A percentile compares a stretch with the other conserved stretches of the same genome.
These are phyloP conservation scores for Nepenthes gracilis DNA, from an alignment of 148 eudicot genomes.

Conservation along the genomic window DNA sequence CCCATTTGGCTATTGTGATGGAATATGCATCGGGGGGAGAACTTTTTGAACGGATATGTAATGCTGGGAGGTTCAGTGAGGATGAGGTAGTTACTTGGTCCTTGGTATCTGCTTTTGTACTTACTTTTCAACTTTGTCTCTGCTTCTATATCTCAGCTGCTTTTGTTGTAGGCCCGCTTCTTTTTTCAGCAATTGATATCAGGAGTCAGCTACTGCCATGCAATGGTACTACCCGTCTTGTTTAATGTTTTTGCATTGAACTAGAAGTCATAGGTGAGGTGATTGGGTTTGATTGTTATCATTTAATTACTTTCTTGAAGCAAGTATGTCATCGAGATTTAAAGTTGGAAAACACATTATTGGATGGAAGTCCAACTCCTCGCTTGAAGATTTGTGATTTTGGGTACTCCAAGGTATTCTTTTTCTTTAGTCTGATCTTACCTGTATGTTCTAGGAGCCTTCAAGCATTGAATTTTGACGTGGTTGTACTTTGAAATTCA, in stretches of 20 bases:
- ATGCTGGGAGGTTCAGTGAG: slow-evolving; percentile 84
- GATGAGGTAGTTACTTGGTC: slow-evolving; percentile 48
- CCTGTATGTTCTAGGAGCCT: neutral
- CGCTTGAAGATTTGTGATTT: slow-evolving; percentile 92
- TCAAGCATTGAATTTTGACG: neutral
- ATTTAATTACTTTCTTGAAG: slow-evolving; percentile 29
- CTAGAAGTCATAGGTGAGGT: neutral
- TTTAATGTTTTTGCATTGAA: too few species aligned
- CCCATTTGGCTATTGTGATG: slow-evolving; percentile 94
- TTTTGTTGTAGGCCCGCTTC: slow-evolving; percentile 63
- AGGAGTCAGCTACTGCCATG: slow-evolving; percentile 93
- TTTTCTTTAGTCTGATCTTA: neutral
- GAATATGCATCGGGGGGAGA: slow-evolving; percentile 97
- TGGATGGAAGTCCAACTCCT: slow-evolving; percentile 92
- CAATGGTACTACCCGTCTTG: slow-evolving; percentile 44
- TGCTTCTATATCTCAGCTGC: neutral
- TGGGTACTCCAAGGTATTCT: slow-evolving; percentile 80
- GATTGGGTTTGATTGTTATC: slow-evolving; percentile 3
- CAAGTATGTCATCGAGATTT: slow-evolving; percentile 94
- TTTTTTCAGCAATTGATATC: slow-evolving; percentile 92
- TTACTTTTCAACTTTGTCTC: neutral
- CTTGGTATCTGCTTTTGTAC: neutral
- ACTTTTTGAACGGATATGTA: slow-evolving; percentile 84
- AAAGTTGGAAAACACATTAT: slow-evolving; percentile 75
- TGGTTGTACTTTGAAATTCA: neutral